A percentile compares a stretch with the other conserved stretches of the same genome.
Evolutionary conservation across 169 alveolate species (phyloP).

Genomic region (Plasmodium billcollinsi): DNA sequence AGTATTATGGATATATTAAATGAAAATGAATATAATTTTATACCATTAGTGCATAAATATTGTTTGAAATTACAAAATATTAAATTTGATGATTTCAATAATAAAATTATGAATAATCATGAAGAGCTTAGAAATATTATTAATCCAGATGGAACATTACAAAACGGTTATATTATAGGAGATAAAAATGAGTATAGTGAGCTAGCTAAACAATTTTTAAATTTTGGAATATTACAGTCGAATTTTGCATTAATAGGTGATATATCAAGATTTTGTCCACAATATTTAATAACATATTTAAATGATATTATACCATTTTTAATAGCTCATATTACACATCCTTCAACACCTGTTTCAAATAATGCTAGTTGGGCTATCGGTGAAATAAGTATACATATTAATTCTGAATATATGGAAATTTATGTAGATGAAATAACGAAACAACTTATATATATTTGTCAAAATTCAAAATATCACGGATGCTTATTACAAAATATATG

Average conservation of each 20-base stretch:
- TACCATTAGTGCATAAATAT: constrained; percentile 73
- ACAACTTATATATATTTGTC: constrained; percentile 77
- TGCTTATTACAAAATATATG: constrained; percentile 84
- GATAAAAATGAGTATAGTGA: constrained; percentile 35
- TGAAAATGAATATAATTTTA: constrained; percentile 65
- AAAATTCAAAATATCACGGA: constrained; percentile 78
- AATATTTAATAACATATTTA: constrained; percentile 63
- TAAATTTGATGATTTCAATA: constrained; percentile 38
- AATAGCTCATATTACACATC: constrained; percentile 78
- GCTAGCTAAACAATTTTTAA: constrained; percentile 57
- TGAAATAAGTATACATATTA: constrained; percentile 83
- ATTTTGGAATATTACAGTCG: constrained; percentile 74
- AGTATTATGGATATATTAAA: constrained; percentile 48
- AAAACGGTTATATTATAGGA: constrained; percentile 9
- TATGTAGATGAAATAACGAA: constrained; percentile 81
- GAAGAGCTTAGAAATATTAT: background rate
- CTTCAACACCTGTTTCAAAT: constrained; percentile 85
- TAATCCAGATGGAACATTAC: background rate
- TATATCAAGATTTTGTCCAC: constrained; percentile 75
- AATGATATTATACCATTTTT: constrained; percentile 73
- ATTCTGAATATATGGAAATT: constrained; percentile 81
- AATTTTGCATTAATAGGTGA: constrained; percentile 78
- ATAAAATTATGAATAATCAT: constrained; percentile 24
- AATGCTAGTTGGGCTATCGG: constrained; percentile 93
- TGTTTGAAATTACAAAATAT: constrained; percentile 54